These are phyloP conservation scores for Fusarium nematophilum DNA, from an alignment of 2,329 filamentous ascomycete species.

Conservation along the genomic window DNA sequence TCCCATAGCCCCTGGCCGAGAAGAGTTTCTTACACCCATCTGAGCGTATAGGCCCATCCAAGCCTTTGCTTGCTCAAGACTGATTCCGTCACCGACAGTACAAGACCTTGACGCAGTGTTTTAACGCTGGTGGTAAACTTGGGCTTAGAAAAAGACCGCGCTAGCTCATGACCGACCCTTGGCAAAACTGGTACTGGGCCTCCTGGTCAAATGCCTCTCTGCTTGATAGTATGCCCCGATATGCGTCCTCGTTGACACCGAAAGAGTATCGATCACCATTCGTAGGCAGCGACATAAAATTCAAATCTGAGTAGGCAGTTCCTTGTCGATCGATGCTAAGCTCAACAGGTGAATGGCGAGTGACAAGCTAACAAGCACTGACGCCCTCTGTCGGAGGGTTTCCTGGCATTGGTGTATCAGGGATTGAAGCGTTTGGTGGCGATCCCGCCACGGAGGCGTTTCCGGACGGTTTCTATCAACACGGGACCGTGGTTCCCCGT, in stretches of 20 bases:
- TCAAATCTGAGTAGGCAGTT: conserved; percentile 17
- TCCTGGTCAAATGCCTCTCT: conserved; percentile 1
- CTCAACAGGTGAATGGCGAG: conserved; percentile 6
- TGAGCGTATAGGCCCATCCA: no score
- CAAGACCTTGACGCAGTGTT: no score
- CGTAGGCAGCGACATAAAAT: conserved; percentile 35
- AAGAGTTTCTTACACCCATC: no score
- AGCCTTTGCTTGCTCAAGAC: no score
- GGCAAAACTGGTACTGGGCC: not conserved
- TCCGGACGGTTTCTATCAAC: conserved; percentile 12
- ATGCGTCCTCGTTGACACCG: conserved; percentile 9
- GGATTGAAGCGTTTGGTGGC: conserved; percentile 22
- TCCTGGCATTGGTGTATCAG: conserved; percentile 10
- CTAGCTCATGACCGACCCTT: not conserved
- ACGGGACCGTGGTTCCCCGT: conserved; percentile 22
- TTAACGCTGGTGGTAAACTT: not conserved
- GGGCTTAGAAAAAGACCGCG: no score
- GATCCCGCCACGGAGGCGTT: conserved; percentile 19
- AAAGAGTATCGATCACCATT: conserved; percentile 34
- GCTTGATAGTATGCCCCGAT: no score
- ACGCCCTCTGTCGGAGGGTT: conserved; percentile 16
- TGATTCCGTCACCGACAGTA: no score
- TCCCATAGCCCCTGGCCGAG: no score
- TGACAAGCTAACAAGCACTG: not conserved
- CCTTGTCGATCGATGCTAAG: conserved; percentile 23